Base-by-base conservation (phyloP, 306 rosid species). In the Fagus sylvatica region DNA sequence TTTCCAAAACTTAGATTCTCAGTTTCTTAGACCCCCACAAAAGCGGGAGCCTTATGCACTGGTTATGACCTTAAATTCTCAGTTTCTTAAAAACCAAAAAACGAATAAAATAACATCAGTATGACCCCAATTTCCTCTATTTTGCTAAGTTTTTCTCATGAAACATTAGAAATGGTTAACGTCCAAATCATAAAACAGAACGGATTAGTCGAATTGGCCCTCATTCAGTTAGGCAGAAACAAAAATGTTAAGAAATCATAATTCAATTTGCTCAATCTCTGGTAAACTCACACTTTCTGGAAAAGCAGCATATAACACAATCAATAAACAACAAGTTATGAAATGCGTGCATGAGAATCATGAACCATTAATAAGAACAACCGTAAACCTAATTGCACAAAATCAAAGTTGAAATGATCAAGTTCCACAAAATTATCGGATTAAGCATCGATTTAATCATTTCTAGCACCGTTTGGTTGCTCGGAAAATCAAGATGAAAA, bases 221-320 rank as follows among this genome's bases (percentile, higher is more conserved):
- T 22, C 28, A 22, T 22, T 22, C 28, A 22, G 28, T 22, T 22
- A 22, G 28, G 28, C 28, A 22, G 28, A 22, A 22, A 22, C 28
- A 22, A 22, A 22, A 22, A 22, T 0, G 28, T 22, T 22, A 22
- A 22, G 28, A 22, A 22, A 22, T 22, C 28, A 22, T 22, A 22
- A 22, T 22, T 22, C 28, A 56, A 54, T 42, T 62, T 12, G 17
- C 15, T 48, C 6, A 60, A 12, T 12, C 36, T 10, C 67, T 32
- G 51, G 51, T 46, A 46, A 46, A 46, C 3, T 46, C 51, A 46
- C 13, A n/a, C 74, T 42, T 17, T 55, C 55, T 15, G 5, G 69
- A 19, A 75, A 74, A 53, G 34, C 55, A 81, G 76, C 17, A 60
- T 2, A 57, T 9, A 36, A 34, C 53, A 34, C 22, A n/a, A 61